Base-by-base conservation (phyloP, 2,329 filamentous ascomycete genomes). In the Cladosporium sphaerospermum region DNA sequence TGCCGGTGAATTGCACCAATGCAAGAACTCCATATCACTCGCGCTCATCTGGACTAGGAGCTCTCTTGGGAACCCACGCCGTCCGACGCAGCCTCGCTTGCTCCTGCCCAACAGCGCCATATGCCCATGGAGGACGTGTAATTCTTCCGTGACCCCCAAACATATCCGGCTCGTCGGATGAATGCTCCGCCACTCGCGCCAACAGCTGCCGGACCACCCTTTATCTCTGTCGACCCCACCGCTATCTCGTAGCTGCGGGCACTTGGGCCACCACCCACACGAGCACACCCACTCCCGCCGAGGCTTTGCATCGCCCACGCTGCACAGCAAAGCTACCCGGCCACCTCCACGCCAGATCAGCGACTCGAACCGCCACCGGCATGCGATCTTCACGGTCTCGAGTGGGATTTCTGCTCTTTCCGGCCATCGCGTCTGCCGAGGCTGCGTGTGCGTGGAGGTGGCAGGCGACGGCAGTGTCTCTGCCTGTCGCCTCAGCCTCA, bases 81-180 rank as follows among this genome's bases (percentile, higher is more conserved):
- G 16, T 44, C 23, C 19, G 18, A 11, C 10, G n/a, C 9, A 32
- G 11, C 11, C 10, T 44, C 42, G 42, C 42, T 43, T 36, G 39
- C 28, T 43, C 10, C 40, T 51, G 48, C 41, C 40, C 23, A 37
- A 39, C 36, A 9, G 10, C 36, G n/a, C n/a, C 36, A 39, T 39
- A 39, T 11, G 16, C 46, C 32, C 46, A 49, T 41, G 18, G 23
- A 7, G 23, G 28, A 40, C n/a, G 10, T 33, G n/a, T 37, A 31
- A 44, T 32, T 44, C 19, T 41, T 33, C 46, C 46, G 46, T 47
- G 23, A 36, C 41, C 41, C 42, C 14, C 42, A n/a, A 45, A n/a
- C 36, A 41, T 49, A 43, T 28, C 47, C 47, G 47, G 47, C 37
- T 50, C 28, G 37, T 31, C 47, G 47, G 47, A 41, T 50, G 47